phyloP scores from a whole-genome alignment of 2,329 filamentous ascomycete genomes.

The Neofusicoccum umdonicola region DNA sequence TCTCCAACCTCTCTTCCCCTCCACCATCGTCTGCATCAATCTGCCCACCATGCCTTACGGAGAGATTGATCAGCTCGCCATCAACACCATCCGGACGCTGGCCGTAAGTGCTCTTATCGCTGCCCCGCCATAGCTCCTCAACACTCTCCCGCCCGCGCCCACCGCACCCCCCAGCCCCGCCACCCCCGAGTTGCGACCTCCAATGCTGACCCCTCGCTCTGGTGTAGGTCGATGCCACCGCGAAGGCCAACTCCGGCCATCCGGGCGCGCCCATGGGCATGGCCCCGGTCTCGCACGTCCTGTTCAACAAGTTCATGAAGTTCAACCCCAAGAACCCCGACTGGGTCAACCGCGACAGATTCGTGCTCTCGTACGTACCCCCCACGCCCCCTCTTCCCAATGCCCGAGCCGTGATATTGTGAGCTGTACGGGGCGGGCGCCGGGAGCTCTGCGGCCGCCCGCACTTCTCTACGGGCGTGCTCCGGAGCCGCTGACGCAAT shows the following conservation, averaged over 20 bases:
- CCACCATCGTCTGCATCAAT: conserved; percentile 15
- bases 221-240: conserved; percentile 90
- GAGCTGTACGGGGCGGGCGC: neutral
- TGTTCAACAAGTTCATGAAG: conserved; percentile 98
- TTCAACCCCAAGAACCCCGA: conserved; percentile 99
- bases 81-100: conserved; percentile 97
- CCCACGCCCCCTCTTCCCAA: neutral
- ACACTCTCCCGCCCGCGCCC: conserved; percentile 19
- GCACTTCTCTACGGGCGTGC: conserved; percentile 1
- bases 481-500: conserved; percentile 11
- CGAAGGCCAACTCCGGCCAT: conserved; percentile 94
- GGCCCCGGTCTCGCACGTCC: conserved; percentile 92
- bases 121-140: conserved; percentile 23
- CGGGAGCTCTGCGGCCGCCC: neutral
- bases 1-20: conserved; percentile 18
- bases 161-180: neutral
- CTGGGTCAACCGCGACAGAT: conserved; percentile 96
- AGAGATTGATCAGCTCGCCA: conserved; percentile 83
- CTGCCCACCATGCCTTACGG: conserved; percentile 75
- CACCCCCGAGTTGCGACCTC: conserved; percentile 15
- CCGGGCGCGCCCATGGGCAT: conserved; percentile 97
- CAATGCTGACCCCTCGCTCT: conserved; percentile 32
- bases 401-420: neutral
- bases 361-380: conserved; percentile 89
- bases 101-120: conserved; percentile 66